Percentiles rank a stretch among this genome's conserved stretches.
phyloP scores from a whole-genome alignment of 306 rosid species.

The Sphenostylis stenocarpa region DNA sequence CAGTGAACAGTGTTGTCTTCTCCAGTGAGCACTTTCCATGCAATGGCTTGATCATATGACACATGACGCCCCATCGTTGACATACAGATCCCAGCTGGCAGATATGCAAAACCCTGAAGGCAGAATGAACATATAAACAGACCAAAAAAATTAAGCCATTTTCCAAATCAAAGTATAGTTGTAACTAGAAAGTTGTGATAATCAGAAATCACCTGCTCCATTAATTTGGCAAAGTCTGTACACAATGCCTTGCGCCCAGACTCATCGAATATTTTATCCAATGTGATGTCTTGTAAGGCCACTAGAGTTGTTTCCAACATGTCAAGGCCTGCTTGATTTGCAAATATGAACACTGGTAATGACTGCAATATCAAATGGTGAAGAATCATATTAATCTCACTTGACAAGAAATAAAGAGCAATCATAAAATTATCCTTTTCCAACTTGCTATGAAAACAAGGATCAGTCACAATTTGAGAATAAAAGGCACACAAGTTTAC shows the following conservation, averaged over 20 bases:
- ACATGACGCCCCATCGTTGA: conserved; percentile 90
- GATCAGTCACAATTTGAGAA: background rate
- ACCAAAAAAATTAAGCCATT: background rate
- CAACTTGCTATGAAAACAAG: background rate
- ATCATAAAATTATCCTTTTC: background rate
- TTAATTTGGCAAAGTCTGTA: conserved; percentile 78
- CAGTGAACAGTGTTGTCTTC: conserved; percentile 80
- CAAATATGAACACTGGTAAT: conserved; percentile 79
- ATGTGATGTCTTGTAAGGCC: conserved; percentile 89
- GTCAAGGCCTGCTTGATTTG: conserved; percentile 95
- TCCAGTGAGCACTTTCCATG: conserved; percentile 86
- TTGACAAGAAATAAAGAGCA: background rate
- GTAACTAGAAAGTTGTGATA: background rate
- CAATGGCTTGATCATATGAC: conserved; percentile 87
- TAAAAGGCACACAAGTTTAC: conserved; percentile 27
- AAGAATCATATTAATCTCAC: background rate
- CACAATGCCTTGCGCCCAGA: conserved; percentile 77
- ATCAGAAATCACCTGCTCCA: conserved; percentile 70
- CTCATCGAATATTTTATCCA: conserved; percentile 89
- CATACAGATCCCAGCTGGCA: conserved; percentile 89
- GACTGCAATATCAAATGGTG: conserved; percentile 49
- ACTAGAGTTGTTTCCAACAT: conserved; percentile 95
- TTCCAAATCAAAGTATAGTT: background rate
- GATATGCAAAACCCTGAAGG: conserved; percentile 73
- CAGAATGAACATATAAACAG: background rate